Percentiles rank a stretch among this genome's conserved stretches.
phyloP scores from a whole-genome alignment of 2,329 filamentous ascomycete species.

The Simplicillium aogashimaense region DNA sequence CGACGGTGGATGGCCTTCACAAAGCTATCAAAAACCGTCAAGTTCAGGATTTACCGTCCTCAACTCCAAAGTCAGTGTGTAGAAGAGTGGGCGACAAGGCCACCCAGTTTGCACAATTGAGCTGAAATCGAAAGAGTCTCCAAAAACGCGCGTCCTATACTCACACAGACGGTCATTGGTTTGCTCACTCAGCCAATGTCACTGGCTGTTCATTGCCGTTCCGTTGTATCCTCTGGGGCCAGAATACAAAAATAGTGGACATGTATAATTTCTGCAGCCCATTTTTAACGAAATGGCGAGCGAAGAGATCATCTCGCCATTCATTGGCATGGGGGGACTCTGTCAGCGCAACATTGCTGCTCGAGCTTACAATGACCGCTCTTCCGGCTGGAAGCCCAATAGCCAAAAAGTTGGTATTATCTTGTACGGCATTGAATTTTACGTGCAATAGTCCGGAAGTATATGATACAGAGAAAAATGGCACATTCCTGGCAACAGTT shows the following conservation, averaged over 20 bases:
- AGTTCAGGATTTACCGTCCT: no score
- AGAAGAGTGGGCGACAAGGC: no score
- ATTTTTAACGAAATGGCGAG: slow-evolving; percentile 20
- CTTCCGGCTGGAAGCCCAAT: slow-evolving; percentile 12
- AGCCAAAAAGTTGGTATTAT: slow-evolving; percentile 16
- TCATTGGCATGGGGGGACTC: slow-evolving; percentile 21
- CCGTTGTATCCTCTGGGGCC: slow-evolving; percentile 22
- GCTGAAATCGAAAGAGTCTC: no score
- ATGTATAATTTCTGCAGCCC: slow-evolving; percentile 21
- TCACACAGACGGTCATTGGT: slow-evolving; percentile 20
- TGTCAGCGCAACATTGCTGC: slow-evolving; percentile 18
- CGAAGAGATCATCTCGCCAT: slow-evolving; percentile 15
- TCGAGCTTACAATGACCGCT: slow-evolving; percentile 19
- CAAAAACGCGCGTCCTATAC: slow-evolving; percentile 17
- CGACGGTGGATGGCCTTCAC: no score
- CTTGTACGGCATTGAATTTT: slow-evolving; percentile 19
- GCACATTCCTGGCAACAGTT: slow-evolving; percentile 17
- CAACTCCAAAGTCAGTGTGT: no score
- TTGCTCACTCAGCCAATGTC: slow-evolving; percentile 16
- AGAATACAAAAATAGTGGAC: slow-evolving; percentile 17
- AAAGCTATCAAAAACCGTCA: no score
- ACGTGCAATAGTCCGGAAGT: slow-evolving; percentile 18
- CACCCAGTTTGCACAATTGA: no score
- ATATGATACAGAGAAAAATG: slow-evolving; percentile 11
- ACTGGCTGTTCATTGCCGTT: slow-evolving; percentile 19